Evolutionary conservation across 371 early-diverging fungal species (phyloP), one percentile per base, ranked within the genome.

Genomic region (Polyrhizophydium stewartii): DNA sequence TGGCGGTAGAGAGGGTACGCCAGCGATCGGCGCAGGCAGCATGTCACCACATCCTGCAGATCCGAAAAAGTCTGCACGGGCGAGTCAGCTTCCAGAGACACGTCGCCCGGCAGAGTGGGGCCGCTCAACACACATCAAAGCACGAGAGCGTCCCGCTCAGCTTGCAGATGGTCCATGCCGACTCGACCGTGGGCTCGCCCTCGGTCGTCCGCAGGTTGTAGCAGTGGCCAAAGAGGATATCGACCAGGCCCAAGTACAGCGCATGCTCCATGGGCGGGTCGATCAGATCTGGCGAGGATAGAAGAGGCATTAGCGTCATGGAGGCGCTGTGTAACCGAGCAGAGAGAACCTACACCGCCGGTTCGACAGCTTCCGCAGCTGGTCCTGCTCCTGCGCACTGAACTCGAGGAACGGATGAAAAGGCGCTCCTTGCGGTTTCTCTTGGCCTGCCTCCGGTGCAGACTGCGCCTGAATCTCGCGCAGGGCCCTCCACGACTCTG

Each of bases 121-220:
- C n/a, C n/a, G n/a, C 3, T 35, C 7, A 12, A 56, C 62, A 60
- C 70, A 87, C 87, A 68, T 89, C 94, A 55, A 96, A 81, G 45
- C 86, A 86, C 0, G 94, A 85, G 24, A 96, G 69, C 0, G 89
- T 84, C 0, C 94, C 67, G n/a, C 88, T 85, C 6, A 95, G 61
- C 62, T 89, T 94, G 35, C 91, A 90, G 33, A 97, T 85, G 0
- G 90, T 90, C 96, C 97, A 95, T 1, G 85, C 82, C 0, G 93
- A 91, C 64, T 97, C 98, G 0, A 93, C 90, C 16, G 85, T 93
- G 33, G 79, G 73, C 30, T 98, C 96, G 0, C 92, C 94, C 63
- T 88, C 86, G 5, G 87, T 91, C 0, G 85, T 82, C 16, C 98
- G 88, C 46, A 87, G 72, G 57, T 98, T 89, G 63, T 93, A 94